Evolutionary conservation across 148 eudicot species (phyloP), one percentile per base, ranked within the genome.

Genomic region (Agrostemma githago): DNA sequence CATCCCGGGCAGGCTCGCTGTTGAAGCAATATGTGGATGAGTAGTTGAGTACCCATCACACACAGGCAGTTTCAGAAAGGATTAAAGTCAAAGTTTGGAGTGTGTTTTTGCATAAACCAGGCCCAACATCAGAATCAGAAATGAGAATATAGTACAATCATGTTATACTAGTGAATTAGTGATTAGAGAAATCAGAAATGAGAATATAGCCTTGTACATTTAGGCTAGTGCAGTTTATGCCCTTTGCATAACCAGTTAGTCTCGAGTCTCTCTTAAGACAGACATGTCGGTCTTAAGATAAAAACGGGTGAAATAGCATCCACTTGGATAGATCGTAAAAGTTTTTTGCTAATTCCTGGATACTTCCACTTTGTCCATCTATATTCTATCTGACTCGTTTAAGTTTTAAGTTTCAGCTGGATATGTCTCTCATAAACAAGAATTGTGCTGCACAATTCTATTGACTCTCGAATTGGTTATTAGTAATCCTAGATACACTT

Each of bases 1-100:
- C 21, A 15, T 19, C 64, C 17, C 73, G 3, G 58, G 74, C 8
- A 79, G 78, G 62, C 86, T 81, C 2, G 82, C 82, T 16, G 71
- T 84, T 40, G 80, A 78, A 74, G 82, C 73, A 0, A 15, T 53
- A 0, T 84, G 86, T 19, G 82, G 15, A 67, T 42, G 71, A 67
- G 71, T 67, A 44, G 15, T 62, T 42, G 71, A 67, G 71, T 67
- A 44, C 4, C 53, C 48, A 65, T 65, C 8, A 16, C 46, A 65
- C 12, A 15, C 20, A 65, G 0, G n/a, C 68, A 1, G 14, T 11
- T 20, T 60, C 11, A 9, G 34, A 1, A 60, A 4, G 64, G 56
- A 11, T 51, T 51, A 9, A 51, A 15, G 56, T 14, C 12, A 3
- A 51, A 48, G 4, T 1, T 48, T 48, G 54, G 54, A 48, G 1